Conservation (phyloP, 345 rosid genomes). For the Durio zibethinus region DNA sequence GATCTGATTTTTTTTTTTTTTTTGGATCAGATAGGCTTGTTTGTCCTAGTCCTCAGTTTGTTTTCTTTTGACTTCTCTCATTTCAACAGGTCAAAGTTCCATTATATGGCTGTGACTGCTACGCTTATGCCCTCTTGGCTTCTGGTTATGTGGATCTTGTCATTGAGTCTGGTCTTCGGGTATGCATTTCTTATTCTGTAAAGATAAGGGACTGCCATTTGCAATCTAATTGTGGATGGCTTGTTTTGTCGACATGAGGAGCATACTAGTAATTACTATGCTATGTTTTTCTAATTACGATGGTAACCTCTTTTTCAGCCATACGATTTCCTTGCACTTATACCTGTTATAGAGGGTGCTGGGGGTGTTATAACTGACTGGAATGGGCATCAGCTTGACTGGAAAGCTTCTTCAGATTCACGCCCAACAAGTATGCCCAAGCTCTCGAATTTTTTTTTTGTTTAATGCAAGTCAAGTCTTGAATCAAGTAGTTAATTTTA, state of each 20-base stretch:
- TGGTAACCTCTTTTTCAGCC: constrained; percentile 46
- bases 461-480: not conserved
- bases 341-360: constrained; percentile 90
- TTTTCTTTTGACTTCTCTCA: not conserved
- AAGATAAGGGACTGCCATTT: not conserved
- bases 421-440: constrained; percentile 48
- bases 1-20: not conserved
- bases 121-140: constrained; percentile 93
- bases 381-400: constrained; percentile 60
- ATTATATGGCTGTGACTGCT: constrained; percentile 95
- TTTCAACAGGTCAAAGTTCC: constrained; percentile 75
- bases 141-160: constrained; percentile 96
- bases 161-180: constrained; percentile 89
- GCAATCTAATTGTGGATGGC: not conserved
- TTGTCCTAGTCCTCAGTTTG: not conserved
- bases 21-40: not conserved
- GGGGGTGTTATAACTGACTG: constrained; percentile 89
- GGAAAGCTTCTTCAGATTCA: constrained; percentile 75
- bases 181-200: constrained; percentile 24
- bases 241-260: not conserved
- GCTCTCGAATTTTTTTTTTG: not conserved
- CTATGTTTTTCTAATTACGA: not conserved
- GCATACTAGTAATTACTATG: not conserved
- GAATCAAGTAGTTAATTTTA: not conserved
- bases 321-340: constrained; percentile 80